A percentile compares a stretch with the other conserved stretches of the same genome.
Conservation (phyloP, 2,329 filamentous ascomycete species). For the Penicillium psychrosexuale region DNA sequence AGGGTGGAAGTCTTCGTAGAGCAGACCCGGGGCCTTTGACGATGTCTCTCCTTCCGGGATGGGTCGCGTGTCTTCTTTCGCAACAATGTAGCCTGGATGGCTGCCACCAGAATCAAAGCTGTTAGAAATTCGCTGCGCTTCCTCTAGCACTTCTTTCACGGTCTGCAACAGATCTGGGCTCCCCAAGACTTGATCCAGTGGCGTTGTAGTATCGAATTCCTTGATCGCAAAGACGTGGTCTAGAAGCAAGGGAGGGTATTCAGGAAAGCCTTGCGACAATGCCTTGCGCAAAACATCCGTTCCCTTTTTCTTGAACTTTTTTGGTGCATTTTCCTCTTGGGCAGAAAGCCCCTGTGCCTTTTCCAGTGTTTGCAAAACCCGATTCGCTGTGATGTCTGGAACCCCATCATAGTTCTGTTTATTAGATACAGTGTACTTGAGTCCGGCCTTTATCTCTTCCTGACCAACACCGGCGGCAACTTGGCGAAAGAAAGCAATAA, state of each 20-base stretch:
- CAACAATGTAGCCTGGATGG: slow-evolving; percentile 83
- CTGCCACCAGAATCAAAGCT: slow-evolving; percentile 63
- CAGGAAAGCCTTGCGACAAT: slow-evolving; percentile 77
- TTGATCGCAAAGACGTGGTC: slow-evolving; percentile 76
- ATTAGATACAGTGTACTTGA: slow-evolving; percentile 74
- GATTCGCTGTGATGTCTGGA: slow-evolving; percentile 69
- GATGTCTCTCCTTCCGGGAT: slow-evolving; percentile 40
- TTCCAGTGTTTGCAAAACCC: slow-evolving; percentile 67
- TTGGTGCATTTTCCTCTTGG: slow-evolving; percentile 42
- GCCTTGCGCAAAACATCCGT: slow-evolving; percentile 75
- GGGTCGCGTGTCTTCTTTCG: slow-evolving; percentile 53
- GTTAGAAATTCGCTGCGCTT: slow-evolving; percentile 67
- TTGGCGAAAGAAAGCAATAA: slow-evolving; percentile 74
- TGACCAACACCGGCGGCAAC: slow-evolving; percentile 80
- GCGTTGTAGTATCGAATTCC: slow-evolving; percentile 65
- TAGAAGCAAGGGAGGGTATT: slow-evolving; percentile 81
- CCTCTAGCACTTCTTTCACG: slow-evolving; percentile 65
- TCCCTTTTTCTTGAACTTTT: slow-evolving; percentile 71
- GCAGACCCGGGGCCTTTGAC: slow-evolving; percentile 44
- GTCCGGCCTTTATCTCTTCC: slow-evolving; percentile 73
- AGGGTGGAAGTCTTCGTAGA: slow-evolving; percentile 95
- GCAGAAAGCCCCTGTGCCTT: slow-evolving; percentile 52
- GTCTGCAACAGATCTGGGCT: slow-evolving; percentile 62
- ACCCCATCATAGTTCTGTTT: slow-evolving; percentile 79
- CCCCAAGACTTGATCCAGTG: slow-evolving; percentile 67